phyloP scores from a whole-genome alignment of 2,329 filamentous ascomycete genomes.

The Pleoardoris graminearum region DNA sequence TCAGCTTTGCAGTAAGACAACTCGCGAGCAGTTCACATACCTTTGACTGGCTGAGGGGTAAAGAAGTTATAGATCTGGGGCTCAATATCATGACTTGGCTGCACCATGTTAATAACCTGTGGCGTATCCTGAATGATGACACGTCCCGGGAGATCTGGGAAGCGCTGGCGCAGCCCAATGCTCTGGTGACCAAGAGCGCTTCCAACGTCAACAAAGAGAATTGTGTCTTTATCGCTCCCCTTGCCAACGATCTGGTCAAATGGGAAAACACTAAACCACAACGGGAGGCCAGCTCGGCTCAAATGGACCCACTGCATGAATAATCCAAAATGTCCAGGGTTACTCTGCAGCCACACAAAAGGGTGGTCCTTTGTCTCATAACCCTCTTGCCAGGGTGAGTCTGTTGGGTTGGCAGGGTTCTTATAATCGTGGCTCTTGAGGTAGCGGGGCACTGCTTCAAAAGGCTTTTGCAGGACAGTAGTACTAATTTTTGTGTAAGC shows the following conservation, averaged over 20 bases:
- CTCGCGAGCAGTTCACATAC: not conserved
- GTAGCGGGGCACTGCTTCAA: not conserved
- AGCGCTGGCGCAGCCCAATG: constrained; percentile 36
- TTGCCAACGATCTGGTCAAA: not conserved
- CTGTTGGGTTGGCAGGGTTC: not conserved
- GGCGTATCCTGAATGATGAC: constrained; percentile 49
- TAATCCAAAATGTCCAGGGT: not conserved
- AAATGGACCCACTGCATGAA: constrained; percentile 5
- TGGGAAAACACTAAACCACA: not conserved
- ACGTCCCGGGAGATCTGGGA: constrained; percentile 37
- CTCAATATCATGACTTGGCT: constrained; percentile 32
- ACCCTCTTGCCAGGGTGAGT: constrained; percentile 1
- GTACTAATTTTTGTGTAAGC: not conserved
- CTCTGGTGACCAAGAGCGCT: constrained; percentile 47
- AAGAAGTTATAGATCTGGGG: constrained; percentile 14
- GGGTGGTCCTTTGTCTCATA: constrained; percentile 1
- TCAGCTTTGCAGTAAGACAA: not conserved
- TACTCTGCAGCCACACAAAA: not conserved
- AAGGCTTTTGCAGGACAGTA: not conserved
- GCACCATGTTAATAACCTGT: constrained; percentile 29
- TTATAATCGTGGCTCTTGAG: not conserved
- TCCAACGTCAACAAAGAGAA: constrained; percentile 49
- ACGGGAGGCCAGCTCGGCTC: not conserved
- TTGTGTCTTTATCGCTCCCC: not conserved
- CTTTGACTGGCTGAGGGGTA: not conserved